These are phyloP conservation scores for Xylaria sp. DNA, from an alignment of 2,329 filamentous ascomycete genomes.

Conservation along the genomic window DNA sequence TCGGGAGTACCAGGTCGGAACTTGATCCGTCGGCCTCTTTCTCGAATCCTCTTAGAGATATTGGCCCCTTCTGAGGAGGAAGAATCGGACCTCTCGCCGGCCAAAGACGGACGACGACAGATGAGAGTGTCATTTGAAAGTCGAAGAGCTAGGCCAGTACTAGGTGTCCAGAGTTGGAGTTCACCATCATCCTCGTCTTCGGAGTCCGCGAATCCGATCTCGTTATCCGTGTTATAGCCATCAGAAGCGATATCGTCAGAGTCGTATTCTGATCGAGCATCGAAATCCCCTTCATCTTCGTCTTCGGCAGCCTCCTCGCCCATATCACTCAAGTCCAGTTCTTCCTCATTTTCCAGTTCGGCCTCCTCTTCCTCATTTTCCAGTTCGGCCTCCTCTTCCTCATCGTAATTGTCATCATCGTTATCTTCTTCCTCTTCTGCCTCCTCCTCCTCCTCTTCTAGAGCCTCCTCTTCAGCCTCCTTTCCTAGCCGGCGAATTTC, in stretches of 20 bases:
- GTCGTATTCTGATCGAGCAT: conserved; percentile 67
- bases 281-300: conserved; percentile 64
- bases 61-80: conserved; percentile 62
- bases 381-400: conserved; percentile 57
- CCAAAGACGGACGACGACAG: conserved; percentile 55
- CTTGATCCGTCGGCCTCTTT: conserved; percentile 57
- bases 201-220: conserved; percentile 75
- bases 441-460: conserved; percentile 74
- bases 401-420: conserved; percentile 56
- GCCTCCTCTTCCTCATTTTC: conserved; percentile 54
- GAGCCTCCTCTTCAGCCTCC: conserved; percentile 90
- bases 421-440: conserved; percentile 62
- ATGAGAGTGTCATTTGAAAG: conserved; percentile 52
- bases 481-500: conserved; percentile 85
- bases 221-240: conserved; percentile 81
- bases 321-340: conserved; percentile 61
- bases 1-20: conserved; percentile 79
- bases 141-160: conserved; percentile 54
- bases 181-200: conserved; percentile 75
- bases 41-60: conserved; percentile 48
- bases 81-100: conserved; percentile 68
- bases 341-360: conserved; percentile 52
- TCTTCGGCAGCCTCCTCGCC: conserved; percentile 58
- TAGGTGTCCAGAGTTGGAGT: conserved; percentile 66
- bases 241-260: conserved; percentile 63